Conservation (phyloP, 768 basidiomycete species). For the Melanogaster broomeanus region DNA sequence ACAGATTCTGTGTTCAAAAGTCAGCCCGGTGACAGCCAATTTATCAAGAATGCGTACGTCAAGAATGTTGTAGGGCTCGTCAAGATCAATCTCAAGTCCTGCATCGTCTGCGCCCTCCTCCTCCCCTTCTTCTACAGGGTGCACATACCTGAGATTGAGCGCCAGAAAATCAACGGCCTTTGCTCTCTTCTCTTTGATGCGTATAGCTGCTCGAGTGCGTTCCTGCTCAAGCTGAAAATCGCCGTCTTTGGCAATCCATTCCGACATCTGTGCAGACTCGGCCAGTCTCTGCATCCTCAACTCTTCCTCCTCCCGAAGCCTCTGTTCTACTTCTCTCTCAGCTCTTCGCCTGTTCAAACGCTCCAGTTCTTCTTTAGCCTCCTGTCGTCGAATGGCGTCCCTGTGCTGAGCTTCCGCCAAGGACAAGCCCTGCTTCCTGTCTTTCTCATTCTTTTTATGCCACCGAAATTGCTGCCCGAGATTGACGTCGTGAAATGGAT, state of each 20-base stretch:
- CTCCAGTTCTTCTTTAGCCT: constrained; percentile 95
- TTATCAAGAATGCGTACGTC: constrained; percentile 57
- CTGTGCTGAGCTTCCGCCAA: constrained; percentile 74
- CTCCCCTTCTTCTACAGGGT: constrained; percentile 70
- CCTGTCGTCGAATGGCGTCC: constrained; percentile 80
- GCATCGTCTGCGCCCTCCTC: constrained; percentile 86
- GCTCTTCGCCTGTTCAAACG: constrained; percentile 87
- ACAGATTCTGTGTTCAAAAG: constrained; percentile 63
- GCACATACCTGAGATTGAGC: constrained; percentile 92
- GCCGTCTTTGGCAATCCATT: constrained; percentile 96
- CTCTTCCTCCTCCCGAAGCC: constrained; percentile 91
- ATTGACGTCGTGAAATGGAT: constrained; percentile 98
- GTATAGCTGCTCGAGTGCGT: constrained; percentile 84
- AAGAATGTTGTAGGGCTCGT: constrained; percentile 97
- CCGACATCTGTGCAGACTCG: constrained; percentile 97
- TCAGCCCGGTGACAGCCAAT: constrained; percentile 1
- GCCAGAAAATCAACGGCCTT: constrained; percentile 99
- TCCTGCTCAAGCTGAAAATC: constrained; percentile 98
- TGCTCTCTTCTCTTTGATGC: constrained; percentile 93
- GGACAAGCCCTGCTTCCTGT: constrained; percentile 83
- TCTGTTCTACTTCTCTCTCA: constrained; percentile 88
- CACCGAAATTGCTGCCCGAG: constrained; percentile 96
- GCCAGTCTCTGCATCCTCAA: constrained; percentile 83
- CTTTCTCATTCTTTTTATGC: constrained; percentile 99
- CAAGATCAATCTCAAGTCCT: constrained; percentile 95